Conservation (phyloP, 768 basidiomycete genomes). For the Russula abietina region DNA sequence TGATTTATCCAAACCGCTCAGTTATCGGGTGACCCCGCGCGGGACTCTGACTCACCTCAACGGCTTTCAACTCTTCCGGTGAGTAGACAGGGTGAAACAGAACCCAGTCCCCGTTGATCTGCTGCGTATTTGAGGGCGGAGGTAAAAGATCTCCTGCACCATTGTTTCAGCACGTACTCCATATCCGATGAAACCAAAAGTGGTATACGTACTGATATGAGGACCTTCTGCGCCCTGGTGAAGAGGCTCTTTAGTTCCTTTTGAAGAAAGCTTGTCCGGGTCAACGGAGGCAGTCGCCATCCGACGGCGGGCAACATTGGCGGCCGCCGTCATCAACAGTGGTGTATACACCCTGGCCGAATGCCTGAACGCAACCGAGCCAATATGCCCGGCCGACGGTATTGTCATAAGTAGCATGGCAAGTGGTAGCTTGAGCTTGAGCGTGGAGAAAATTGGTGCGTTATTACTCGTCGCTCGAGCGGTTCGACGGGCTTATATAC, state of each 20-base stretch:
- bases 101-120: slow-evolving; percentile 70
- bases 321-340: neutral
- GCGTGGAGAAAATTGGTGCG: neutral
- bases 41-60: slow-evolving; percentile 43
- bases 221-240: slow-evolving; percentile 12
- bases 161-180: neutral
- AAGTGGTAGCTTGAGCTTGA: neutral
- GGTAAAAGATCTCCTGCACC: slow-evolving; percentile 9
- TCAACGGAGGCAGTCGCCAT: neutral
- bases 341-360: slow-evolving; percentile 2
- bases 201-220: slow-evolving; percentile 5
- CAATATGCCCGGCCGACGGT: neutral
- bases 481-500: neutral
- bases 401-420: neutral
- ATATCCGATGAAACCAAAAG: too few species aligned
- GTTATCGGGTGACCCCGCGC: too few species aligned
- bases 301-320: neutral
- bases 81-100: slow-evolving; percentile 92
- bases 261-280: slow-evolving; percentile 2
- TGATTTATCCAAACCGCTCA: too few species aligned
- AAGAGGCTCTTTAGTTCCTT: neutral
- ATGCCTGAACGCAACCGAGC: neutral
- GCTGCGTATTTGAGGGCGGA: neutral
- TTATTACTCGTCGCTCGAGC: neutral
- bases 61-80: slow-evolving; percentile 60